These are phyloP conservation scores for Vachellia pachyceras DNA, from an alignment of 306 rosid genomes.

Conservation along the genomic window DNA sequence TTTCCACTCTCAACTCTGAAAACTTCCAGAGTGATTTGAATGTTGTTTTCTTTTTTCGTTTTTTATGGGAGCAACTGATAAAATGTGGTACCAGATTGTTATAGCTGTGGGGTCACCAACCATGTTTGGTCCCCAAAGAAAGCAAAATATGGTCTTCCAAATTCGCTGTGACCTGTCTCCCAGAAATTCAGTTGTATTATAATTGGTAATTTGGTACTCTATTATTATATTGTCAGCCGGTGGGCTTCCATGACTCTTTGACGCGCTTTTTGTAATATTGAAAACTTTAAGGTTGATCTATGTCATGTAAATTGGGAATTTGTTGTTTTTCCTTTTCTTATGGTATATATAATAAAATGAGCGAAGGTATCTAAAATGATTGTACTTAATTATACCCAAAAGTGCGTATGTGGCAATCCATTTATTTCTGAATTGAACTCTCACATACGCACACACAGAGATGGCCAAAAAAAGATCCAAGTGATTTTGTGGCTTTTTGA, in stretches of 20 bases:
- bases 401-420: background rate
- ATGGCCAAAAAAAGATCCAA: too few relatives aligned
- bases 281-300: background rate
- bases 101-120: background rate
- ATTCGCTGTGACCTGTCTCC: background rate
- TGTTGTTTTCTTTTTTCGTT: too few relatives aligned
- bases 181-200: background rate
- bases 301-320: background rate
- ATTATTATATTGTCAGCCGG: background rate
- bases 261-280: background rate
- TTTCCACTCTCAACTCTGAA: background rate
- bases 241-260: background rate
- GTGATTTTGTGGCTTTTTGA: background rate
- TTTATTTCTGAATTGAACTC: background rate
- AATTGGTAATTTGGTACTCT: too few relatives aligned
- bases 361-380: background rate
- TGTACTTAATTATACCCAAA: background rate
- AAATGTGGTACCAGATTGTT: background rate
- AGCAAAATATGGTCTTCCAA: background rate
- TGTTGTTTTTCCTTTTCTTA: too few relatives aligned
- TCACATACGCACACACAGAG: too few relatives aligned
- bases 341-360: too few relatives aligned
- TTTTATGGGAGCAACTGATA: background rate
- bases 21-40: background rate
- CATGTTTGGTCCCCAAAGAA: background rate